These are phyloP conservation scores for Durusdinium trenchii DNA, from an alignment of 73 alveolate genomes.

Conservation along the genomic window DNA sequence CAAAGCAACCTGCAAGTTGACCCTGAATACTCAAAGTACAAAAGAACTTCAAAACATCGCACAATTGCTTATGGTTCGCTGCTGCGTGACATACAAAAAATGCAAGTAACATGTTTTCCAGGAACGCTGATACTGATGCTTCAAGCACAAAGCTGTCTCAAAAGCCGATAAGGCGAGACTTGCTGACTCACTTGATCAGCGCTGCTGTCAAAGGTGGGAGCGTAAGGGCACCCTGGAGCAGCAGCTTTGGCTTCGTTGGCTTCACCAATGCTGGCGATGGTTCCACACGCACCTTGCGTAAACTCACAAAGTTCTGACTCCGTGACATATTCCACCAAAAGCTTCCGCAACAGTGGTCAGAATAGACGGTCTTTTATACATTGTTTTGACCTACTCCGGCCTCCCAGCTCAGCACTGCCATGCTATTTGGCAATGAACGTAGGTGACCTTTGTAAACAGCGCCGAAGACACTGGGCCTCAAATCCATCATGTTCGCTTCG, in stretches of 20 bases:
- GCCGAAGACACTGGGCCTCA: background rate
- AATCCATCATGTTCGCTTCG: background rate
- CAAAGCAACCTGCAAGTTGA: background rate
- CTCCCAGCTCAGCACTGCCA: slow-evolving; percentile 4
- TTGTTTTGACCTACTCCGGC: too few relatives aligned
- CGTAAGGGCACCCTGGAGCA: background rate
- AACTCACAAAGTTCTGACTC: too few relatives aligned
- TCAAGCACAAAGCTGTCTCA: background rate
- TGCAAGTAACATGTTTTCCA: background rate
- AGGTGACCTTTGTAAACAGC: too few relatives aligned
- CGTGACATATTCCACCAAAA: too few relatives aligned
- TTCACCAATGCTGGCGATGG: slow-evolving; percentile 21
- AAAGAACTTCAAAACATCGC: background rate
- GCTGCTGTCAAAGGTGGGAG: background rate
- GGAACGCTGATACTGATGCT: background rate
- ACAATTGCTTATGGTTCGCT: background rate
- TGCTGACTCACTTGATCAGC: background rate
- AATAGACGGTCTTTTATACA: too few relatives aligned
- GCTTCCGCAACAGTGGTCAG: too few relatives aligned
- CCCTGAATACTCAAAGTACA: too few relatives aligned
- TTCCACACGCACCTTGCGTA: background rate
- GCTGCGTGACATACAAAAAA: background rate
- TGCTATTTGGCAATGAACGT: too few relatives aligned
- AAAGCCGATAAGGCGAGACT: too few relatives aligned
- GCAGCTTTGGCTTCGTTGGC: slow-evolving; percentile 2